Conservation (phyloP, 2,329 filamentous ascomycete genomes). For the Dryadomyces sulphureus region DNA sequence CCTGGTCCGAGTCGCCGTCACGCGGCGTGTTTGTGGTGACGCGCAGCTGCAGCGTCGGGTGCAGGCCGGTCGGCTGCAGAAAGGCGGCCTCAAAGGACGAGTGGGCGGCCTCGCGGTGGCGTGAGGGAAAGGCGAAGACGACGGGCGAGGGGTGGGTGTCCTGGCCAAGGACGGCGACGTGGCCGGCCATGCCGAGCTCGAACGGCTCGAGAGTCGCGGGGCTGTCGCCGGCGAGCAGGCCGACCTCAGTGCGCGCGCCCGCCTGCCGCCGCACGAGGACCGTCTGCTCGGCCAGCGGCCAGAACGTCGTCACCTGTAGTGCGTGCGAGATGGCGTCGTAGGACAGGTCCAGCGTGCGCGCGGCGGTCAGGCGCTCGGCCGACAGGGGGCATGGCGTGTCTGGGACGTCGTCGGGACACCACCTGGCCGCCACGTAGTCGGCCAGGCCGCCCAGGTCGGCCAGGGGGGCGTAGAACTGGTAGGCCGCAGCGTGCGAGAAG, state of each 20-base stretch:
- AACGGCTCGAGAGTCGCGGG: slow-evolving; percentile 46
- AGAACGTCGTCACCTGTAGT: slow-evolving; percentile 50
- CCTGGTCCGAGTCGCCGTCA: slow-evolving; percentile 14
- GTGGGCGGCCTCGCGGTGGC: slow-evolving; percentile 46
- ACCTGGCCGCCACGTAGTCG: slow-evolving; percentile 31
- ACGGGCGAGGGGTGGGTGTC: slow-evolving; percentile 58
- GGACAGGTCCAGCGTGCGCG: slow-evolving; percentile 60
- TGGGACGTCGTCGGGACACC: slow-evolving; percentile 27
- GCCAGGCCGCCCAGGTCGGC: slow-evolving; percentile 40
- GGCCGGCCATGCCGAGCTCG: slow-evolving; percentile 65
- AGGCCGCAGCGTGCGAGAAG: slow-evolving; percentile 46
- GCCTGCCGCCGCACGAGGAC: slow-evolving; percentile 25
- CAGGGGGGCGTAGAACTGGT: slow-evolving; percentile 58
- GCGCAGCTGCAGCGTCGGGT: slow-evolving; percentile 61
- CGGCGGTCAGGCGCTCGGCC: slow-evolving; percentile 29
- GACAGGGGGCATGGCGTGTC: slow-evolving; percentile 34
- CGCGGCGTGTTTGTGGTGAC: slow-evolving; percentile 38
- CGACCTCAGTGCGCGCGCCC: slow-evolving; percentile 58
- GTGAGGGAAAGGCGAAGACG: slow-evolving; percentile 69
- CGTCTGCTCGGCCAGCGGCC: slow-evolving; percentile 31
- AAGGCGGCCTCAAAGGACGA: slow-evolving; percentile 50
- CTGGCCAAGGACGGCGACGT: slow-evolving; percentile 65
- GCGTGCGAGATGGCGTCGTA: slow-evolving; percentile 54
- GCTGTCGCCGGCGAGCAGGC: slow-evolving; percentile 54
- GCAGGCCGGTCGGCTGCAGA: slow-evolving; percentile 60